phyloP scores from a whole-genome alignment of 495 filamentous ascomycete genomes.

The Haplographium delicatum region DNA sequence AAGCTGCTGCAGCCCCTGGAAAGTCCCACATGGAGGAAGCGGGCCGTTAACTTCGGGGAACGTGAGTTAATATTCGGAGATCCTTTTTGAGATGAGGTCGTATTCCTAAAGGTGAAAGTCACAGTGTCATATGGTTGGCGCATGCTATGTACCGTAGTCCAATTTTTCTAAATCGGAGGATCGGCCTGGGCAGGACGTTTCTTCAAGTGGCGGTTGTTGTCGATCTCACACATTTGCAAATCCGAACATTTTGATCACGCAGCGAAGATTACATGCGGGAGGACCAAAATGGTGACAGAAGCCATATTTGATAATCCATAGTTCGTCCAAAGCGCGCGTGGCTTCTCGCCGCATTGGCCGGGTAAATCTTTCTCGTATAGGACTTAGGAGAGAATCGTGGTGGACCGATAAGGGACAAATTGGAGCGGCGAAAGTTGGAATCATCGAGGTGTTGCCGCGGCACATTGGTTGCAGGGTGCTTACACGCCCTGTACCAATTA shows the following conservation, averaged over 20 bases:
- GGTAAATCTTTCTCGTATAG: not conserved
- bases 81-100: not conserved
- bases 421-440: not conserved
- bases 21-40: slow-evolving; percentile 2
- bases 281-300: slow-evolving; percentile 1
- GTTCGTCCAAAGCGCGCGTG: too few relatives aligned
- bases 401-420: not conserved
- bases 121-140: too few relatives aligned
- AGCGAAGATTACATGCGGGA: slow-evolving; percentile 2
- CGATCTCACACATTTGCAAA: slow-evolving; percentile 5
- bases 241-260: too few relatives aligned
- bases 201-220: not conserved
- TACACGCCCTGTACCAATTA: slow-evolving; percentile 4
- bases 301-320: too few relatives aligned
- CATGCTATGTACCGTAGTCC: not conserved
- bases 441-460: slow-evolving; percentile 4
- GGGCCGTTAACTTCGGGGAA: too few relatives aligned
- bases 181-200: not conserved
- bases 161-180: not conserved
- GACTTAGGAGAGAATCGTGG: not conserved
- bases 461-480: slow-evolving; percentile 2
- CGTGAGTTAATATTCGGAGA: not conserved
- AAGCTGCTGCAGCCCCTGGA: slow-evolving; percentile 4
- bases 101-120: too few relatives aligned
- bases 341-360: too few relatives aligned